Evolutionary conservation across 2,329 filamentous ascomycete species (phyloP), one percentile per base, ranked within the genome.

Genomic region (Monosporascus sp.): DNA sequence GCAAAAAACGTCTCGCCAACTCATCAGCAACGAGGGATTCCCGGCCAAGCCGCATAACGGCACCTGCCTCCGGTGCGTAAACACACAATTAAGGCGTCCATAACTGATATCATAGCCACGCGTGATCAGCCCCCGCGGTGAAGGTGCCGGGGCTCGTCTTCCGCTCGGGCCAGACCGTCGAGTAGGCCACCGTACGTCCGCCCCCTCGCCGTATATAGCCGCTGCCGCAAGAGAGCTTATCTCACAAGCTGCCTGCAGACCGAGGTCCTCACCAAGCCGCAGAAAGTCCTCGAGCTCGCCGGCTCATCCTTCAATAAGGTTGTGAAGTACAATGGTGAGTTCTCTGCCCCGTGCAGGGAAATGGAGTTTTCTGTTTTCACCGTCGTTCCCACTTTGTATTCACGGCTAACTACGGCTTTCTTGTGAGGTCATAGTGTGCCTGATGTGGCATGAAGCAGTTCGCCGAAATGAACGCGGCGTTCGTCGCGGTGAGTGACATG

Each of bases 91-190:
- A 27, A 27, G 7, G 7, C 26, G 7, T 27, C 9, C 26, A 27
- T 8, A 27, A 9, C 26, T 9, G 26, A 27, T 27, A 27, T 9
- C 7, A 27, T 9, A 6, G 26, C 26, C 26, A 48, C 7, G 19
- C 37, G 19, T 48, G 16, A 48, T 41, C 16, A 74, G 71, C 66
- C 59, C 74, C 74, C 40, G 74, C 74, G 1, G 64, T 67, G 47
- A 75, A 75, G 54, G 68, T 77, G 5, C 73, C 74, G 0, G 74
- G 74, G 26, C 73, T 77, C 17, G 73, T 77, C 48, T 77, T 77
- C 59, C 73, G 71, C 34, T 74, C 74, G 5, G 74, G 74, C 3
- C 74, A 77, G 61, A 76, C 74, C n/a, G 74, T 73, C n/a, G 75
- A 74, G 62, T 69, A 75, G 53, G 74, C 74, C 38, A 76, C 73